Conservation (phyloP, 805 yeast species). For the Wickerhamiella australiensis region DNA sequence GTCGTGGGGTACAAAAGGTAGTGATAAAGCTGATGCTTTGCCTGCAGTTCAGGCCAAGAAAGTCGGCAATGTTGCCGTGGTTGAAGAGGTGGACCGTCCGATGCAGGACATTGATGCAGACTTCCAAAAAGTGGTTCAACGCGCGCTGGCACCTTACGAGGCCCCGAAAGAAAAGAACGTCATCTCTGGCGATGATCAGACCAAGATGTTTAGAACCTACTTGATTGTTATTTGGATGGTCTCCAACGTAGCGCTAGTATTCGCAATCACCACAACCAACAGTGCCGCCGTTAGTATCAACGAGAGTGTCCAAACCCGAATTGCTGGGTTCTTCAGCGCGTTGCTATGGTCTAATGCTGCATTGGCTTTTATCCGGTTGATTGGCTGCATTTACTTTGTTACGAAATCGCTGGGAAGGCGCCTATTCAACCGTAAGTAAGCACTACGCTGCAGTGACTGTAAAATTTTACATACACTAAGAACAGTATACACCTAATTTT, state of each 20-base stretch:
- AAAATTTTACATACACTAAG: too few species aligned
- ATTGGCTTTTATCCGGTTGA: conserved; percentile 43
- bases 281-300: conserved; percentile 29
- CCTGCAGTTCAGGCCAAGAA: conserved; percentile 40
- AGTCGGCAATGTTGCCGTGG: conserved; percentile 42
- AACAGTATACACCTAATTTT: too few species aligned
- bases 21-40: conserved; percentile 37
- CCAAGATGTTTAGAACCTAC: conserved; percentile 33
- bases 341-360: conserved; percentile 52
- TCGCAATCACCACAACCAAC: conserved; percentile 30
- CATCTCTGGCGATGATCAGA: conserved; percentile 28
- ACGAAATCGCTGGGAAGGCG: conserved; percentile 17
- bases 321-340: conserved; percentile 34
- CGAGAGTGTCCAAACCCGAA: conserved; percentile 29
- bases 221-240: conserved; percentile 32
- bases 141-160: conserved; percentile 40
- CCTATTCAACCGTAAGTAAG: conserved; percentile 12
- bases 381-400: conserved; percentile 43
- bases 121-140: conserved; percentile 36
- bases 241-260: conserved; percentile 29
- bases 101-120: conserved; percentile 44
- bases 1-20: conserved; percentile 68
- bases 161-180: conserved; percentile 27
- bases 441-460: too few species aligned
- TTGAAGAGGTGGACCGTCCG: conserved; percentile 38